Base-by-base conservation (phyloP, 1,139 yeast species). In the Lipomyces yarrowii region DNA sequence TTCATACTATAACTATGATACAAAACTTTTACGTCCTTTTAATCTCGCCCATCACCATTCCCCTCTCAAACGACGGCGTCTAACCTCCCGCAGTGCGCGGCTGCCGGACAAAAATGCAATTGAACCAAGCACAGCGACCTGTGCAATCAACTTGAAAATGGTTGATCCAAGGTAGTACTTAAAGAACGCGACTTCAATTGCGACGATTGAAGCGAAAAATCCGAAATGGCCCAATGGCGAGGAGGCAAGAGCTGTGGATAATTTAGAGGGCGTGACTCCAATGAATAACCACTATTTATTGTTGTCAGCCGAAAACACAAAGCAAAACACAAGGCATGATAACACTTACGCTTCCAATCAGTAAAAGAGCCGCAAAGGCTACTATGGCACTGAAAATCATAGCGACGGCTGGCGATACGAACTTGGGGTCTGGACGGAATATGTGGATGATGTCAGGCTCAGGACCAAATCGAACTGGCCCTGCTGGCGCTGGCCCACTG, bases 61-160 rank as follows among this genome's bases (percentile, higher is more conserved):
- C n/a, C 64, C 69, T 13, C 55, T 54, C 37, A 71, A 59, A 21
- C 78, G 70, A 39, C 78, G 71, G 30, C 64, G 65, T 46, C 72
- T 67, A 18, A 76, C 72, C 61, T 77, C 79, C 52, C 78, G 66
- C 52, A 87, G 76, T 18, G 89, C 90, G 72, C 86, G 84, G 7
- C 91, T 83, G n/a, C 97, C 96, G 67, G 87, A 80, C 76, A 84
- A 83, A 57, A 90, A 76, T 37, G 89, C 80, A 53, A 90, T 84
- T 1, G 86, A 83, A 5, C 84, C 82, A 64, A 88, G 78, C 32
- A 86, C 70, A 11, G 83, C 81, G 11, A 83, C 78, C 70, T 85
- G 81, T 69, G 82, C 80, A 60, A 92, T 76, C 0, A 96, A 87
- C 30, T 85, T 82, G 77, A 93, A 92, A 63, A 93, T 90, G 32